Evolutionary conservation across 2,329 filamentous ascomycete genomes (phyloP).

Genomic region (Pleoardoris graminearum): DNA sequence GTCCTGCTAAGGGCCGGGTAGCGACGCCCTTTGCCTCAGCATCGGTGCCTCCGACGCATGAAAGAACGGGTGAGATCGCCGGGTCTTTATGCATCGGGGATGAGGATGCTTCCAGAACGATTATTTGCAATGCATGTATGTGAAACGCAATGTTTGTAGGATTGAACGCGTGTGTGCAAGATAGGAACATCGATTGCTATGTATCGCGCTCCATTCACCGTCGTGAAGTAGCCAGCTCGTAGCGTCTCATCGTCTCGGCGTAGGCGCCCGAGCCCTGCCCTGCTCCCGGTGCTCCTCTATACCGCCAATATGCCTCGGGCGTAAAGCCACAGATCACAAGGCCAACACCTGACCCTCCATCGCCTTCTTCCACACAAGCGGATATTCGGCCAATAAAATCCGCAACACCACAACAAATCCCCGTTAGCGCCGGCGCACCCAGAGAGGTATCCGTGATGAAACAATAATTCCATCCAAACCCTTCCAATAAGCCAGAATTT

Average conservation of each 20-base stretch:
- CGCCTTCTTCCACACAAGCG: slow-evolving; percentile 3
- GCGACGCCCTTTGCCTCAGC: background rate
- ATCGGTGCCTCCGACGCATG: slow-evolving; percentile 5
- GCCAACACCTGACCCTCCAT: background rate
- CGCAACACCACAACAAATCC: slow-evolving; percentile 22
- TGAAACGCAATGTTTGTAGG: background rate
- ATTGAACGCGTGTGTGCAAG: slow-evolving; percentile 4
- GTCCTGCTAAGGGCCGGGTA: background rate
- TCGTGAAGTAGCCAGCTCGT: background rate
- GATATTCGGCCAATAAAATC: slow-evolving; percentile 9
- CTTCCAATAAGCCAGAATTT: slow-evolving; percentile 26
- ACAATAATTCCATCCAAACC: slow-evolving; percentile 12
- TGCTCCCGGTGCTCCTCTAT: slow-evolving; percentile 2
- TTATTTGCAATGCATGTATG: background rate
- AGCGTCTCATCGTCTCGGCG: slow-evolving; percentile 10
- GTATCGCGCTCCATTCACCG: background rate
- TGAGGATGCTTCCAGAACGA: slow-evolving; percentile 4
- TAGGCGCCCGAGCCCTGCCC: slow-evolving; percentile 7
- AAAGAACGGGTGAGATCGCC: slow-evolving; percentile 2
- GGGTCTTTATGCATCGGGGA: background rate
- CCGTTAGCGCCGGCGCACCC: slow-evolving; percentile 30
- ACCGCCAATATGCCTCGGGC: slow-evolving; percentile 4
- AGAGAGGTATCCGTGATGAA: slow-evolving; percentile 32
- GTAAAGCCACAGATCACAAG: slow-evolving; percentile 5
- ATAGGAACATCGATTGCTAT: slow-evolving; percentile 3